Conservation (phyloP, 768 basidiomycete genomes). For the Trametopsis cervina region DNA sequence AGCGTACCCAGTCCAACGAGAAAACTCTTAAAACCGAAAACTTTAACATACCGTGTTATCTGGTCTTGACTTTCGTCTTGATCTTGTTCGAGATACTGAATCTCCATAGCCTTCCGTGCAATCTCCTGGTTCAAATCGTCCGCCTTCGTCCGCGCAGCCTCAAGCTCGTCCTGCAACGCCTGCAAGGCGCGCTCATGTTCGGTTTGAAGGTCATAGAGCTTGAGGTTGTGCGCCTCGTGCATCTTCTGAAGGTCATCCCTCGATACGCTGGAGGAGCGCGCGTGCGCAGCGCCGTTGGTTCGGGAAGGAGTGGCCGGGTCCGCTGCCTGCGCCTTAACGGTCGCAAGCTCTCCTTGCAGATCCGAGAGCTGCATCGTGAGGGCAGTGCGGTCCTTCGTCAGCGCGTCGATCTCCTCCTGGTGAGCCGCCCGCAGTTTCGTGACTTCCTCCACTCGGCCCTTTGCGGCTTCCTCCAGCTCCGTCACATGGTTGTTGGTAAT, state of each 20-base stretch:
- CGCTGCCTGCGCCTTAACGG: constrained; percentile 47
- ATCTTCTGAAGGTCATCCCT: constrained; percentile 72
- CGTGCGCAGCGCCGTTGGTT: constrained; percentile 42
- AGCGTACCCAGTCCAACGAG: constrained; percentile 44
- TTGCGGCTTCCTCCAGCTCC: constrained; percentile 74
- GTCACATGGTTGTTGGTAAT: constrained; percentile 61
- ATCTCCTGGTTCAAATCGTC: constrained; percentile 55
- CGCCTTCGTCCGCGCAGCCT: constrained; percentile 39
- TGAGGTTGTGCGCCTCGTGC: constrained; percentile 82
- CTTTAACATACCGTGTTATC: constrained; percentile 69
- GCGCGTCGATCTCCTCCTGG: constrained; percentile 49
- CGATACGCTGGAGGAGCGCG: constrained; percentile 45
- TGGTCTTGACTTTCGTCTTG: constrained; percentile 71
- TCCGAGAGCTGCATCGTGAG: constrained; percentile 60
- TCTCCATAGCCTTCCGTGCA: constrained; percentile 71
- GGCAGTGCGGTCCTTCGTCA: constrained; percentile 57
- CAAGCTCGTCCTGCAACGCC: constrained; percentile 49
- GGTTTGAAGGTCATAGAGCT: constrained; percentile 66
- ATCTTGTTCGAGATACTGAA: constrained; percentile 67
- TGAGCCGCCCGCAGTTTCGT: constrained; percentile 52
- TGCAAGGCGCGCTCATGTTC: constrained; percentile 55
- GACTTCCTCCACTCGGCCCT: constrained; percentile 62
- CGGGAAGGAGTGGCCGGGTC: constrained; percentile 43
- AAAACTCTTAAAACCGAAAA: constrained; percentile 54
- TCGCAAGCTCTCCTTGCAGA: constrained; percentile 71